phyloP scores from a whole-genome alignment of 2,329 filamentous ascomycete species.

The Colletotrichum magnum region DNA sequence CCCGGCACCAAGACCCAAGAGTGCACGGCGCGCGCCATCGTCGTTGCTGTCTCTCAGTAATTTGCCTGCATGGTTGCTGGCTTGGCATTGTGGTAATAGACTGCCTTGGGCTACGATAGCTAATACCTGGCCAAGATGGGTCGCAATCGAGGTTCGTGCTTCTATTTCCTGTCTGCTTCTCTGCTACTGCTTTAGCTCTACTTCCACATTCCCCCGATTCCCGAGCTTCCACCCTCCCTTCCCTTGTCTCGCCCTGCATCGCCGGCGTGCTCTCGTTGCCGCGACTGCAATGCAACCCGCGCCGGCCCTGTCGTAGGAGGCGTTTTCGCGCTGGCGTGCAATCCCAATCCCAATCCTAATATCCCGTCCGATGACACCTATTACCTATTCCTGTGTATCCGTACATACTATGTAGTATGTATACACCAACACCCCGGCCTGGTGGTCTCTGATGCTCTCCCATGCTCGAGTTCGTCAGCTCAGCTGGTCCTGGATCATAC shows the following conservation, averaged over 20 bases:
- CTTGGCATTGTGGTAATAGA: constrained; percentile 22
- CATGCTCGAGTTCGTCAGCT: constrained; percentile 1
- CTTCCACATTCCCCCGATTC: constrained; percentile 27
- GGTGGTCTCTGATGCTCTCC: background rate
- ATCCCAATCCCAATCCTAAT: constrained; percentile 16
- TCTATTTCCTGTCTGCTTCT: no score
- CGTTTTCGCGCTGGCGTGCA: constrained; percentile 19
- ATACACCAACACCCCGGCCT: background rate
- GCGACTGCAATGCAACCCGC: constrained; percentile 8
- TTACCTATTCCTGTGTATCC: background rate
- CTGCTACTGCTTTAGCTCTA: no score
- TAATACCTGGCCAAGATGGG: constrained; percentile 32
- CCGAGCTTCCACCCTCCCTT: background rate
- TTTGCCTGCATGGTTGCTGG: constrained; percentile 40
- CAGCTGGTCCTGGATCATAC: constrained; percentile 29
- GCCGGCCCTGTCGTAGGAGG: constrained; percentile 24
- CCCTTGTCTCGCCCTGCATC: constrained; percentile 20
- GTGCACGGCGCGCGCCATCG: constrained; percentile 17
- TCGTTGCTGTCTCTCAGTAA: constrained; percentile 38
- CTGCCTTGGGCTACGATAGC: background rate
- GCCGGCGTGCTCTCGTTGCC: background rate
- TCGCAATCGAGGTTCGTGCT: constrained; percentile 40
- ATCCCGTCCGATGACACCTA: constrained; percentile 9
- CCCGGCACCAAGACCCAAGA: constrained; percentile 13
- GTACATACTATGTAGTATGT: background rate